Evolutionary conservation across 2,329 filamentous ascomycete genomes (phyloP).

Genomic region (Ophiostoma sp.): DNA sequence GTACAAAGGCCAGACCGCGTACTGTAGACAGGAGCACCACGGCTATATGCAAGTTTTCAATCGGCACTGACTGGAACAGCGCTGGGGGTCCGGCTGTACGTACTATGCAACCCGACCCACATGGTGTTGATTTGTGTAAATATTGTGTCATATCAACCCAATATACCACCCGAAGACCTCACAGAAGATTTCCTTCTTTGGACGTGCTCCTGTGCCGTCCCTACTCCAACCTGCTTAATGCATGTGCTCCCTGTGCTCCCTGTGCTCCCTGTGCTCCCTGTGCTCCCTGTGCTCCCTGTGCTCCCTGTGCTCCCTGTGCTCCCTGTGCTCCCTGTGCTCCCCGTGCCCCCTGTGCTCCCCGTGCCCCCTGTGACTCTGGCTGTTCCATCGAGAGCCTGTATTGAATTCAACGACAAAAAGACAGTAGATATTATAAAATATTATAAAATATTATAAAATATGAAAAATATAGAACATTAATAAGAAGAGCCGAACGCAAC

Average conservation of each 20-base stretch:
- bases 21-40: not conserved
- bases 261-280: no score
- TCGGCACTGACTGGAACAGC: not conserved
- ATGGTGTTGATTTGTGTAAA: not conserved
- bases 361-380: not conserved
- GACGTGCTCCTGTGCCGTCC: not conserved
- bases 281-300: no score
- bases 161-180: not conserved
- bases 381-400: not conserved
- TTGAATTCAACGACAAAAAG: no score
- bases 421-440: no score
- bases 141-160: not conserved
- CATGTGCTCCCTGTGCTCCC: no score
- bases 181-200: not conserved
- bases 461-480: no score
- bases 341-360: not conserved
- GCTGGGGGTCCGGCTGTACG: not conserved
- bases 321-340: no score
- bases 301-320: no score
- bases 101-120: not conserved
- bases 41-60: not conserved
- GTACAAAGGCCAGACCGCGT: not conserved
- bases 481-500: no score
- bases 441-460: no score
- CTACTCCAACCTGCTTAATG: no score